A percentile compares a stretch with the other conserved stretches of the same genome.
These are phyloP conservation scores for Cladosporium phlei DNA, from an alignment of 2,329 filamentous ascomycete species.

Conservation along the genomic window DNA sequence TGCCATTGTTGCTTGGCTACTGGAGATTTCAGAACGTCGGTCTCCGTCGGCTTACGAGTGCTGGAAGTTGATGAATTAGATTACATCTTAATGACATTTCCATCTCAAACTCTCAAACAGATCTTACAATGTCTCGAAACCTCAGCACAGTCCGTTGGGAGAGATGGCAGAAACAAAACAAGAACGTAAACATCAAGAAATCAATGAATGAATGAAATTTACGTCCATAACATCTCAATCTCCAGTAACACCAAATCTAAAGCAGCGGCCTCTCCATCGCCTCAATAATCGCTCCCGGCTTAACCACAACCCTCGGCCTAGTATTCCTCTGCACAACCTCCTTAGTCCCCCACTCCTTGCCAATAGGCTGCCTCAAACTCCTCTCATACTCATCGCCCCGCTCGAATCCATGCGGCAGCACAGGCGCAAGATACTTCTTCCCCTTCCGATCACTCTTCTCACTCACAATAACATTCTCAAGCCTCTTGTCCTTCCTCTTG, in stretches of 20 bases:
- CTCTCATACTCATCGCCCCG: constrained; percentile 84
- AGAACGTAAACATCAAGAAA: too few species aligned
- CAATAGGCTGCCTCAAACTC: constrained; percentile 77
- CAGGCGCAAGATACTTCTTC: constrained; percentile 76
- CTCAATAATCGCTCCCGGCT: constrained; percentile 75
- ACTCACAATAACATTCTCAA: constrained; percentile 83
- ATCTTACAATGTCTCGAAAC: too few species aligned
- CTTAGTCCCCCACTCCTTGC: constrained; percentile 96
- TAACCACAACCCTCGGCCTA: constrained; percentile 83
- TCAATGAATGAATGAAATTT: too few species aligned
- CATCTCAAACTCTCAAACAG: too few species aligned
- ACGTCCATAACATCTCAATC: not conserved
- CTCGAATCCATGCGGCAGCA: constrained; percentile 87
- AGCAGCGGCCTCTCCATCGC: constrained; percentile 75
- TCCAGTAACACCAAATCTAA: constrained; percentile 31
- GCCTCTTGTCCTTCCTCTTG: constrained; percentile 63
- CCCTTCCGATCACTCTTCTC: constrained; percentile 92
- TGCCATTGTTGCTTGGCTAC: constrained; percentile 64
- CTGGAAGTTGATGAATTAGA: not conserved
- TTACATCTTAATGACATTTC: too few species aligned
- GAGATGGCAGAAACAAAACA: too few species aligned
- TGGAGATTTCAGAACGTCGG: constrained; percentile 18
- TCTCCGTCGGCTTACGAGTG: constrained; percentile 6
- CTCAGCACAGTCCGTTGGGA: too few species aligned
- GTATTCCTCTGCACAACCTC: constrained; percentile 84